Base-by-base conservation (phyloP, 2,329 filamentous ascomycete species). In the Sarocladium oryzae region DNA sequence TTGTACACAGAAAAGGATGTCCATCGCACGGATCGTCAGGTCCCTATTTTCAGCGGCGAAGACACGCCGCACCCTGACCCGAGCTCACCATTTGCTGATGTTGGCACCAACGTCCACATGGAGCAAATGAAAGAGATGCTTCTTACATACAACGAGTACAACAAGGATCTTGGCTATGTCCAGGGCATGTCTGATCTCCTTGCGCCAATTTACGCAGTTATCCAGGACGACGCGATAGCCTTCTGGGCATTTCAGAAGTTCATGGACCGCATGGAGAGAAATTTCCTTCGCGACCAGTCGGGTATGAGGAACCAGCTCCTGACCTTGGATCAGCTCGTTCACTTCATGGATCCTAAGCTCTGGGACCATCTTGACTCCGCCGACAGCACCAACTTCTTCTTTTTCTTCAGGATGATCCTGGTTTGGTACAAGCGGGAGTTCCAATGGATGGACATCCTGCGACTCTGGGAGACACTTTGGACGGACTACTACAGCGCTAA, bases 91-190 rank as follows among this genome's bases (percentile, higher is more conserved):
- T 99, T 97, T 67, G 89, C 92, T 11, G 88, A 91, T 40, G 81
- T 85, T 3, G 93, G 93, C 56, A 99, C 93, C 43, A 99, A 99
- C 61, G 91, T 96, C 5, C 93, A 99, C 67, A 79, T 99, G 56
- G 93, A 99, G 69, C 93, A 99, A 72, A 88, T 99, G 82, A 99
- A 99, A 71, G 93, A 99, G 66, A 95, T 99, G 88, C 84, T 99
- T 1, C 78, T 99, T 16, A 97, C 93, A 0, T 99, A 99, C 68
- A 97, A 99, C 65, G 93, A 99, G 70, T 95, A 95, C 70, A 99
- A 99, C 71, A 88, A 84, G 53, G 89, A 93, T 53, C 79, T 99
- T 2, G 93, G 95, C 46, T 99, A 99, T 63, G 93, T 99, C 1
- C 93, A 99, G 72, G 93, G 93, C 55, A 99, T 99, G 93, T 96